phyloP scores from a whole-genome alignment of 2,329 filamentous ascomycete genomes.

The Ophiosphaerella herpotricha region DNA sequence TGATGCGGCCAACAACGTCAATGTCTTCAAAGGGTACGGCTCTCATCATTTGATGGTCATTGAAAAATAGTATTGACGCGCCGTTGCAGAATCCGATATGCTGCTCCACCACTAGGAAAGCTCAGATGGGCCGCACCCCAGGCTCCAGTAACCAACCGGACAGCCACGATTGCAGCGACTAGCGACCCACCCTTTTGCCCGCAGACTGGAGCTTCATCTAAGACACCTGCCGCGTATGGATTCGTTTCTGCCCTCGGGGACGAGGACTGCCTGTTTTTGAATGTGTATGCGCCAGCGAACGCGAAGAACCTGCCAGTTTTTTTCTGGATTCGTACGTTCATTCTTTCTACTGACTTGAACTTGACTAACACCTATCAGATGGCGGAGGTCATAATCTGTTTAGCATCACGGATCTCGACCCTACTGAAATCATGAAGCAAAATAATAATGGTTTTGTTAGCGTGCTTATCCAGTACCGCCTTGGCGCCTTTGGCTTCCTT shows the following conservation, averaged over 20 bases:
- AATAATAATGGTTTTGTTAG: constrained; percentile 57
- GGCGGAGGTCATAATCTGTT: constrained; percentile 47
- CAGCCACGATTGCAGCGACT: constrained; percentile 47
- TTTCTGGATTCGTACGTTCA: constrained; percentile 55
- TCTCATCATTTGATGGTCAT: not conserved
- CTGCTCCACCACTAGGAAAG: constrained; percentile 56
- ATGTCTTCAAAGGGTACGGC: constrained; percentile 41
- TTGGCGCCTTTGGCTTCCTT: constrained; percentile 67
- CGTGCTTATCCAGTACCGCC: constrained; percentile 67
- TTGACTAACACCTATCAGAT: constrained; percentile 41
- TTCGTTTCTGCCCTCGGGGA: constrained; percentile 37
- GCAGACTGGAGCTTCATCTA: constrained; percentile 35
- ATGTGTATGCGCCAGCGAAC: constrained; percentile 46
- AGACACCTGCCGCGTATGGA: constrained; percentile 35
- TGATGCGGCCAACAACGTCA: constrained; percentile 29
- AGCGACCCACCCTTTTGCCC: constrained; percentile 49
- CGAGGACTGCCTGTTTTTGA: constrained; percentile 50
- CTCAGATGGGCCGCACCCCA: constrained; percentile 58
- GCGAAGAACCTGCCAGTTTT: constrained; percentile 58
- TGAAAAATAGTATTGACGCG: constrained; percentile 8
- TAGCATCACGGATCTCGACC: constrained; percentile 34
- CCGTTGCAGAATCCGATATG: constrained; percentile 53
- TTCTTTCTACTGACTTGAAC: not conserved
- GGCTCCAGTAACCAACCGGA: constrained; percentile 49
- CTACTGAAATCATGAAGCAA: constrained; percentile 40